Base-by-base conservation (phyloP, 2,329 filamentous ascomycete genomes). In the Colletotrichum ledebouriae region DNA sequence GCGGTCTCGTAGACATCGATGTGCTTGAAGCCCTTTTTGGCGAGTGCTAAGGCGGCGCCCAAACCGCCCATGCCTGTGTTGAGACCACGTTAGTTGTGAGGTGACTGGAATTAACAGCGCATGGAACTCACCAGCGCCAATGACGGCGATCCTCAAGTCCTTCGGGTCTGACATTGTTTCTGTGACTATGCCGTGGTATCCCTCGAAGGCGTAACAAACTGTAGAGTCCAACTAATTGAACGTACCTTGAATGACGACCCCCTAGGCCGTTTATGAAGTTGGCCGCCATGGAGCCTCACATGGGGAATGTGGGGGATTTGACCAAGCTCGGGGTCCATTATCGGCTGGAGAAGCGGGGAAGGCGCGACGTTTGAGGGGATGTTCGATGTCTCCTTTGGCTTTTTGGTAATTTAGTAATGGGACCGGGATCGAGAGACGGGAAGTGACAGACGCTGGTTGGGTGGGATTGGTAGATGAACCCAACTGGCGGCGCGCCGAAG, bases 1-100 rank as follows among this genome's bases (percentile, higher is more conserved):
- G 92, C 92, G 41, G 85, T 87, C 76, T 95, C 93, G 76, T 89
- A 95, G 58, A 95, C 87, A 62, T 90, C 84, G 74, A 95, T 90
- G 65, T 91, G 82, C 71, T 84, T 87, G 79, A 95, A 94, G 7
- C 92, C 93, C 73, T 90, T 89, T 79, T 91, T 91, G 46, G 92
- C 92, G 41, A 95, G 85, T 12, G 92, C 87, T 41, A 95, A 85
- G 6, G 92, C 92, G 59, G 84, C 86, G 65, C 90, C 88, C 33
- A 95, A 83, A 33, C 93, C 93, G 59, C 92, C 92, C 92, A 96
- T 95, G 71, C 92, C 91, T 91, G 67, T 33, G 20, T 55, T 50
- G 39, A 66, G 17, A 47, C 56, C 47, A 10, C 37, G 41, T 50
- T 57, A 59, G 58, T 37, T 20, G 49, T 15, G 13, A 25, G 49